Conservation (phyloP, 441 rosid species). For the Gossypium aridum region DNA sequence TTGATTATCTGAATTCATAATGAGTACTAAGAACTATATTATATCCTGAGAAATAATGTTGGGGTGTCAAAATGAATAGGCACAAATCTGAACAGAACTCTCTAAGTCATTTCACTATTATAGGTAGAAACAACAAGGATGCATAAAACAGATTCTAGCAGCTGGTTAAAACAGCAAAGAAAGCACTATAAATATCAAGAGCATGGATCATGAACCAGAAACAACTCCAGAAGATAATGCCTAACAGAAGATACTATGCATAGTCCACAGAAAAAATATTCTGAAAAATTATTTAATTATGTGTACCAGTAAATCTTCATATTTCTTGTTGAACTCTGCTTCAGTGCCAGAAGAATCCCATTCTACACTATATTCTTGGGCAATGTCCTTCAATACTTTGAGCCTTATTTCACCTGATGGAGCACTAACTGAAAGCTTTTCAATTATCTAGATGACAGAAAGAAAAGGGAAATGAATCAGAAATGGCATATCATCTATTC, state of each 20-base stretch:
- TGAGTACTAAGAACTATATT: background rate
- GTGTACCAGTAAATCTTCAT: constrained; percentile 86
- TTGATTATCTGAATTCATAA: background rate
- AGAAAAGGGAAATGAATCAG: constrained; percentile 2
- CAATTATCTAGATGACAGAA: constrained; percentile 53
- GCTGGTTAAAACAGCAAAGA: background rate
- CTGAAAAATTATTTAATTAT: constrained; percentile 3
- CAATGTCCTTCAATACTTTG: constrained; percentile 74
- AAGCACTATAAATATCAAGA: background rate
- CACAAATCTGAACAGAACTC: background rate
- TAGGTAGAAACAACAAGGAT: background rate
- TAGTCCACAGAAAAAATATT: background rate
- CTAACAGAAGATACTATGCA: background rate
- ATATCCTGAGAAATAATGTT: background rate
- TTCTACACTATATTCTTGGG: constrained; percentile 52
- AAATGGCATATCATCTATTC: background rate
- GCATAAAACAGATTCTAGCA: background rate
- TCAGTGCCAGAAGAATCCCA: constrained; percentile 85
- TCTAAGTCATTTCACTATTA: background rate
- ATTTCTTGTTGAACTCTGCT: constrained; percentile 73
- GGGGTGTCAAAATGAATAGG: background rate
- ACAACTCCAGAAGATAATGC: background rate
- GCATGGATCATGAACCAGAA: constrained; percentile 1
- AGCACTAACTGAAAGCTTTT: constrained; percentile 70
- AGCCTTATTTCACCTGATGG: constrained; percentile 73